Conservation (phyloP, 1,284 basidiomycete genomes). For the Cystobasidium slooffiae region DNA sequence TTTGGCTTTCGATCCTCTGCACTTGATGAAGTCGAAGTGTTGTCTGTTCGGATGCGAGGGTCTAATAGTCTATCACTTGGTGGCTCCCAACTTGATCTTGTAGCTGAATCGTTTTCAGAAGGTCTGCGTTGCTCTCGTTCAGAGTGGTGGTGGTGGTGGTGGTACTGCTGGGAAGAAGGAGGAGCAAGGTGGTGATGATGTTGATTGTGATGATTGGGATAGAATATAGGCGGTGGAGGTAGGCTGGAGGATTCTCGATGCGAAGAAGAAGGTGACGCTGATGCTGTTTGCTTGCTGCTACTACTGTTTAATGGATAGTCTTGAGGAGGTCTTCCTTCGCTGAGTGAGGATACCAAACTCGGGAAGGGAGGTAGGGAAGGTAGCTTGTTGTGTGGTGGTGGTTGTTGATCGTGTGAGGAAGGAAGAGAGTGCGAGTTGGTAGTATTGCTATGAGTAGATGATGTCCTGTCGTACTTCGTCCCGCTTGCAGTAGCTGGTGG, state of each 20-base stretch:
- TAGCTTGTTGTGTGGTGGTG: background rate
- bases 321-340: background rate
- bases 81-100: background rate
- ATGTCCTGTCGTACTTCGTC: background rate
- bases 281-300: background rate
- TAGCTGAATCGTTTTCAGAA: background rate
- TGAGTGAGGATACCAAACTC: constrained; percentile 1
- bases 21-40: background rate
- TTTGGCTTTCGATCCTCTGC: background rate
- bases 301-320: background rate
- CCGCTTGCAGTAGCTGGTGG: constrained; percentile 17
- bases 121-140: too few species aligned
- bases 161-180: background rate
- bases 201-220: background rate
- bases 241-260: background rate
- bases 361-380: constrained; percentile 12
- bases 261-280: background rate
- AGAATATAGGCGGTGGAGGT: background rate
- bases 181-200: background rate
- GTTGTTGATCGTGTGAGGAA: background rate
- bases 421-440: background rate
- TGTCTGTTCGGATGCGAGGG: background rate
- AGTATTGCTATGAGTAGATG: background rate
- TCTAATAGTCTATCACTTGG: background rate
- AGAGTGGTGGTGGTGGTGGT: background rate